Evolutionary conservation across 495 filamentous ascomycete genomes (phyloP).

Genomic region (Parathielavia appendiculata): DNA sequence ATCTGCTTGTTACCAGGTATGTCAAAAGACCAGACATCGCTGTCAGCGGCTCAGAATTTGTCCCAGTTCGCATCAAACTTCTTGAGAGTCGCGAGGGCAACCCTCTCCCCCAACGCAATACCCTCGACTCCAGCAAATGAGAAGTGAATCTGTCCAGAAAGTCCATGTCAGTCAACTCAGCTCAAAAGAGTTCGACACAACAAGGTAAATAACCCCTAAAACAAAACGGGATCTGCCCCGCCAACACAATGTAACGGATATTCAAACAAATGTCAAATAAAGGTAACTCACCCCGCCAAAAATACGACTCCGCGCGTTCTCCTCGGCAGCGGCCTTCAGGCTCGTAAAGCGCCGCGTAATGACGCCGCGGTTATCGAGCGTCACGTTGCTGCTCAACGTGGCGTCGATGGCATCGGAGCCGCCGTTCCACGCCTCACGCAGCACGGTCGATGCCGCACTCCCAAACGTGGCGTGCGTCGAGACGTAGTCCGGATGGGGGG

Average conservation of each 20-base stretch:
- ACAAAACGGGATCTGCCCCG: no score
- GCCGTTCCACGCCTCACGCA: conserved; percentile 24
- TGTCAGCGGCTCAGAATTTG: conserved; percentile 25
- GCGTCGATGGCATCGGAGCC: conserved; percentile 10
- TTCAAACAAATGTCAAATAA: background rate
- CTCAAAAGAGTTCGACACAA: no score
- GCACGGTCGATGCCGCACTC: conserved; percentile 28
- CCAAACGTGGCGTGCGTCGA: conserved; percentile 37
- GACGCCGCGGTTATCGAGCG: conserved; percentile 27
- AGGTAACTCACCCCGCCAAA: conserved; percentile 33
- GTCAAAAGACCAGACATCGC: no score
- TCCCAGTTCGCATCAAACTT: conserved; percentile 28
- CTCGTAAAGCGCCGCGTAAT: conserved; percentile 30
- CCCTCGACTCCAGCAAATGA: conserved; percentile 26
- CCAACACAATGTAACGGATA: no score
- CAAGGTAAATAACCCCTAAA: no score
- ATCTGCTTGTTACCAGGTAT: no score
- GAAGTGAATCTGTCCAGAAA: conserved; percentile 30
- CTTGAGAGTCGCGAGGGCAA: conserved; percentile 23
- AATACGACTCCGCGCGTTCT: conserved; percentile 30
- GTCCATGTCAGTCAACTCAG: background rate
- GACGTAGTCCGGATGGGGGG: conserved; percentile 33
- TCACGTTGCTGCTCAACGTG: conserved; percentile 31
- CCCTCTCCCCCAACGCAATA: conserved; percentile 22
- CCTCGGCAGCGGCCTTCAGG: conserved; percentile 22